Conservation (phyloP, 345 rosid species). For the Hypericum perforatum region DNA sequence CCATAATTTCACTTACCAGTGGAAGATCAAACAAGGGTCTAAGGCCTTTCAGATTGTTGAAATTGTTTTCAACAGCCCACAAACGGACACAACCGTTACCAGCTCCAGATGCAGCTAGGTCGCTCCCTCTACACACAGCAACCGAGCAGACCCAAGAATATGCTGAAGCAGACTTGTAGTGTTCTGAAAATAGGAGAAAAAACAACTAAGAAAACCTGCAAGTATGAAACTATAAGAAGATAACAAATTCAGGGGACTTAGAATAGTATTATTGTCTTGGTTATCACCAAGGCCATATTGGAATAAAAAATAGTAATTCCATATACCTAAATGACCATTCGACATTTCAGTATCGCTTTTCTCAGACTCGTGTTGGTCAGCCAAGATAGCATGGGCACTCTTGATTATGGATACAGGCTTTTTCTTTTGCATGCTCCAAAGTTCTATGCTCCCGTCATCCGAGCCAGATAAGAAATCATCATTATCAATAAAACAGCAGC, state of each 20-base stretch:
- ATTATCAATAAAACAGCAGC: slow-evolving; percentile 77
- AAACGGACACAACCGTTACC: slow-evolving; percentile 72
- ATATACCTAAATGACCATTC: slow-evolving; percentile 44
- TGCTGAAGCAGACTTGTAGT: slow-evolving; percentile 29
- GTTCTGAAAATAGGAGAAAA: slow-evolving; percentile 5
- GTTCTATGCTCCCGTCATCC: slow-evolving; percentile 83
- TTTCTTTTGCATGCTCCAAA: slow-evolving; percentile 61
- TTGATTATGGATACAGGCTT: slow-evolving; percentile 64
- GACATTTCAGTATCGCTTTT: slow-evolving; percentile 22
- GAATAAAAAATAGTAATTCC: not conserved
- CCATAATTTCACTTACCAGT: slow-evolving; percentile 36
- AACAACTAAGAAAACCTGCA: slow-evolving; percentile 6
- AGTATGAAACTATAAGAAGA: not conserved
- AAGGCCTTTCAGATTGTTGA: slow-evolving; percentile 36
- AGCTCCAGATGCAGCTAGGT: slow-evolving; percentile 96
- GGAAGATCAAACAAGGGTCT: slow-evolving; percentile 55
- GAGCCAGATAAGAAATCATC: slow-evolving; percentile 87
- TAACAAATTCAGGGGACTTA: not conserved
- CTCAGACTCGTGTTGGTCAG: slow-evolving; percentile 16
- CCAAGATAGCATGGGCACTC: slow-evolving; percentile 54
- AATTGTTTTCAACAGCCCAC: slow-evolving; percentile 56
- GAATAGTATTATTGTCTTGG: not conserved
- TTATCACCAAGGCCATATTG: not conserved
- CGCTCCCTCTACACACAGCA: slow-evolving; percentile 69
- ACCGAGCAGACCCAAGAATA: slow-evolving; percentile 86